These are phyloP conservation scores for Capsicum chinense DNA, from an alignment of 257 asterid species.

Conservation along the genomic window DNA sequence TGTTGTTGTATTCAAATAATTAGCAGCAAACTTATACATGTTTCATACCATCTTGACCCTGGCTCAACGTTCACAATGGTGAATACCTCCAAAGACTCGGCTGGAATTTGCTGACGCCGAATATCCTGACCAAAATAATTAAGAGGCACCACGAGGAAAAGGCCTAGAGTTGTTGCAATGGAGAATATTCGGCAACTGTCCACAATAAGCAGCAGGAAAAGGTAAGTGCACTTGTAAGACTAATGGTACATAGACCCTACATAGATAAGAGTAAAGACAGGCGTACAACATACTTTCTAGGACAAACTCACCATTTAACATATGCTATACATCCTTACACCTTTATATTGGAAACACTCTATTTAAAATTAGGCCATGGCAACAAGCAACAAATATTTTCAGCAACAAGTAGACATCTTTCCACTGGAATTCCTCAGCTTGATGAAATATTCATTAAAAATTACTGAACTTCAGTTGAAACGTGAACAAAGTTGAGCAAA, in stretches of 20 bases:
- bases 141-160: constrained; percentile 46
- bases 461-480: neutral
- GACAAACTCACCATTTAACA: constrained; percentile 24
- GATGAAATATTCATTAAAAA: neutral
- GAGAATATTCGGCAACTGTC: constrained; percentile 42
- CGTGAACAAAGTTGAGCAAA: neutral
- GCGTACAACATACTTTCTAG: neutral
- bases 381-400: constrained; percentile 9
- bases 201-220: constrained; percentile 22
- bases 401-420: neutral
- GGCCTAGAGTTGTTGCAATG: constrained; percentile 42
- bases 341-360: neutral
- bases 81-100: constrained; percentile 42
- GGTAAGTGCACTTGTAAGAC: constrained; percentile 5
- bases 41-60: constrained; percentile 40
- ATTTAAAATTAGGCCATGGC: neutral
- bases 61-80: constrained; percentile 44
- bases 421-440: constrained; percentile 9
- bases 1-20: neutral
- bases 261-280: neutral
- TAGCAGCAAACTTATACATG: constrained; percentile 7
- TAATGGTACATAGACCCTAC: constrained; percentile 21
- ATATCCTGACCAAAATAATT: constrained; percentile 46
- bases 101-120: constrained; percentile 32
- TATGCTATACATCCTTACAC: neutral